Percentiles rank a stretch among this genome's conserved stretches.
Evolutionary conservation across 225 moss, liverwort and hornwort genomes (phyloP).

Genomic region (Climacium dendroides): DNA sequence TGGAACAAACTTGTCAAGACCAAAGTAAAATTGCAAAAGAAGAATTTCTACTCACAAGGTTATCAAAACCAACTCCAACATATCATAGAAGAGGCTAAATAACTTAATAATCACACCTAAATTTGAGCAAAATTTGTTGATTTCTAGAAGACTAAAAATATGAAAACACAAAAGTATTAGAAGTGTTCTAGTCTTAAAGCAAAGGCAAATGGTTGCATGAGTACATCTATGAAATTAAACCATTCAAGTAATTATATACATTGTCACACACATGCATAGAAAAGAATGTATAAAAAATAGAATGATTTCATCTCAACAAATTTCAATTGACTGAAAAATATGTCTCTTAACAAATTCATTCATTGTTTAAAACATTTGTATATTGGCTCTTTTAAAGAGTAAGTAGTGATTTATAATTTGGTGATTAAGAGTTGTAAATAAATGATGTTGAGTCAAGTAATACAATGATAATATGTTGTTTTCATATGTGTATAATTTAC

Average conservation of each 20-base stretch:
- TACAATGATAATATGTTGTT: not conserved
- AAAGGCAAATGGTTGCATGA: accelerated
- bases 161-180: not conserved
- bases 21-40: not conserved
- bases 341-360: not conserved
- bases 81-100: too few relatives aligned
- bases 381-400: accelerated
- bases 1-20: not conserved
- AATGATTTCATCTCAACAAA: not conserved
- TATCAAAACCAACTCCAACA: not conserved
- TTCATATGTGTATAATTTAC: not conserved
- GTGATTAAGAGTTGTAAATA: not conserved
- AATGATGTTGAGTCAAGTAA: not conserved
- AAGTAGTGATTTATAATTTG: not conserved
- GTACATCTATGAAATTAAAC: not conserved
- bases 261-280: not conserved
- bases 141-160: not conserved
- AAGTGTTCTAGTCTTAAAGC: not conserved
- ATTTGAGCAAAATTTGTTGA: not conserved
- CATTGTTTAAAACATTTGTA: not conserved
- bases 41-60: not conserved
- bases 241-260: too few relatives aligned
- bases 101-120: too few relatives aligned
- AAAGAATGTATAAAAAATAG: not conserved
- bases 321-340: not conserved